A percentile compares a stretch with the other conserved stretches of the same genome.
Conservation (phyloP, 139 green algal genomes). For the Coelastrella sp. region DNA sequence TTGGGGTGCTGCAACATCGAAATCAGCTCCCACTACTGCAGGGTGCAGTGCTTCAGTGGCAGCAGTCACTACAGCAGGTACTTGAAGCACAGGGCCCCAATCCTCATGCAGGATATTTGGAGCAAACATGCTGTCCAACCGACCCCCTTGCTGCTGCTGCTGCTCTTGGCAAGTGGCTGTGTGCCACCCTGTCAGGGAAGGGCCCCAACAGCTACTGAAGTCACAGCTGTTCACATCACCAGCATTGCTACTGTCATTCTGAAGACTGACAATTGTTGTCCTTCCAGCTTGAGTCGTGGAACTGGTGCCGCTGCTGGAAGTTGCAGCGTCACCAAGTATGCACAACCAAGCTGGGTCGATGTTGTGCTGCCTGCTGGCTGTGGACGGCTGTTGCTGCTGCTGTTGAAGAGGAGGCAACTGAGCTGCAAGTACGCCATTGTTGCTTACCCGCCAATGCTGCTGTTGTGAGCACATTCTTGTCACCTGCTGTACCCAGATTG, state of each 20-base stretch:
- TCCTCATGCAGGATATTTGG: conserved; percentile 11
- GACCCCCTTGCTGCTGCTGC: conserved; percentile 29
- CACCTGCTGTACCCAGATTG: conserved; percentile 1
- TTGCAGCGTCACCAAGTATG: too few relatives aligned
- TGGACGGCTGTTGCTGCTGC: neutral
- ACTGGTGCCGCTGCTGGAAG: too few relatives aligned
- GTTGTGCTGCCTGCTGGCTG: neutral
- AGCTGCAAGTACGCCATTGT: neutral
- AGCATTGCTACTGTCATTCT: neutral
- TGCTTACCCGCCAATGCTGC: neutral
- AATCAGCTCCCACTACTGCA: neutral
- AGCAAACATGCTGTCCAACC: too few relatives aligned
- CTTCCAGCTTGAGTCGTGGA: too few relatives aligned
- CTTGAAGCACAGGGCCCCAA: neutral
- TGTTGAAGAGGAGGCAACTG: neutral
- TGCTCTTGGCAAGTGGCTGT: neutral
- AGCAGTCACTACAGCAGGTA: neutral
- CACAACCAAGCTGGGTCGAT: neutral
- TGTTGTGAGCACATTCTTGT: neutral
- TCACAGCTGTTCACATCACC: neutral
- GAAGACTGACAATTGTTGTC: too few relatives aligned
- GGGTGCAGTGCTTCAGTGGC: neutral
- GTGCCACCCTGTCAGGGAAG: neutral
- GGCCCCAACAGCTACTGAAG: neutral
- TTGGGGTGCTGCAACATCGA: neutral